Evolutionary conservation across 805 yeast genomes (phyloP).

Genomic region (Clavispora asparagi): DNA sequence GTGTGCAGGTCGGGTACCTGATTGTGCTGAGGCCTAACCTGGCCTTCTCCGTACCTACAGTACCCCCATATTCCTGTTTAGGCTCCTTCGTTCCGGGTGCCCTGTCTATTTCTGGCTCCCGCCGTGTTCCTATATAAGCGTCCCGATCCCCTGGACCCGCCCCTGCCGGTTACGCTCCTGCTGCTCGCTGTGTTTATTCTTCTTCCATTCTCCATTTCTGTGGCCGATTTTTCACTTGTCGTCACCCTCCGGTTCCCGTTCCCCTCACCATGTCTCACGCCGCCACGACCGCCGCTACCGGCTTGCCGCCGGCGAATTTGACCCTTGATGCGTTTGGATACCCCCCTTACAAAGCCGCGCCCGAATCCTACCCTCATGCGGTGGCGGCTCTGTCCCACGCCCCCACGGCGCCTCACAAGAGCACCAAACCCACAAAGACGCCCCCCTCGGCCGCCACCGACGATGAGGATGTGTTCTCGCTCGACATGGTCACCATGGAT

Average conservation of each 20-base stretch:
- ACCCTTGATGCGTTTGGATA: conserved; percentile 12
- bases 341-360: background rate
- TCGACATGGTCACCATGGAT: conserved; percentile 33
- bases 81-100: background rate
- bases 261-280: conserved; percentile 10
- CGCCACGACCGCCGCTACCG: conserved; percentile 12
- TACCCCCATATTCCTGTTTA: background rate
- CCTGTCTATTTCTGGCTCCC: background rate
- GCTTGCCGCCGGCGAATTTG: conserved; percentile 8
- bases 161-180: background rate
- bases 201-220: background rate
- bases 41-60: background rate
- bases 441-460: conserved; percentile 9
- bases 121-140: background rate
- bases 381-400: background rate
- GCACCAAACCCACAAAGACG: background rate
- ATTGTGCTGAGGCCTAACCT: background rate
- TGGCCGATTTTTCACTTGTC: too few species aligned
- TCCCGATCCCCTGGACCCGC: background rate
- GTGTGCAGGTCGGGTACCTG: background rate
- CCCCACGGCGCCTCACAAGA: background rate
- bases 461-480: conserved; percentile 16
- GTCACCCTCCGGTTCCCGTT: background rate
- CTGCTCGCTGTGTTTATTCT: background rate
- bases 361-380: background rate